A percentile compares a stretch with the other conserved stretches of the same genome.
These are phyloP conservation scores for Chiua sp. DNA, from an alignment of 1,284 basidiomycete species.

Conservation along the genomic window DNA sequence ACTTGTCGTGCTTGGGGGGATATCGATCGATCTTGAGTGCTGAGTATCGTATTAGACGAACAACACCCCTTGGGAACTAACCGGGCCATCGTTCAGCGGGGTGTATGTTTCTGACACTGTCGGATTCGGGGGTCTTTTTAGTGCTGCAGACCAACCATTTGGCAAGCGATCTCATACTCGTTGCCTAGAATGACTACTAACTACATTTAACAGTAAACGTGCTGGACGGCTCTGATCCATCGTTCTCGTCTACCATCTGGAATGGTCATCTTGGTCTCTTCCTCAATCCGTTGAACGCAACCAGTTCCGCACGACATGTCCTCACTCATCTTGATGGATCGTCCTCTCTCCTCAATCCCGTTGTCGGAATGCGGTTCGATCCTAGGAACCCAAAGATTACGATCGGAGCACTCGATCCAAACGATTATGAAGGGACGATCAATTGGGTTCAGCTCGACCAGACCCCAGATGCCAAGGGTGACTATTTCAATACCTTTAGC, in stretches of 20 bases:
- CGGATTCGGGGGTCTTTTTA: slow-evolving; percentile 31
- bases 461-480: slow-evolving; percentile 17
- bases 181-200: neutral
- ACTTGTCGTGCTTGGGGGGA: neutral
- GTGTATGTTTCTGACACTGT: slow-evolving; percentile 23
- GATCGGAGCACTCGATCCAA: slow-evolving; percentile 38
- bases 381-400: slow-evolving; percentile 34
- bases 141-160: slow-evolving; percentile 17
- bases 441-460: slow-evolving; percentile 35
- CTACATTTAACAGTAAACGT: slow-evolving; percentile 24
- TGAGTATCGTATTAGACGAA: slow-evolving; percentile 19
- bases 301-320: slow-evolving; percentile 10
- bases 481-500: slow-evolving; percentile 26
- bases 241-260: slow-evolving; percentile 5
- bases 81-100: slow-evolving; percentile 25
- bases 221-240: slow-evolving; percentile 20
- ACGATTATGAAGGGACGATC: slow-evolving; percentile 38
- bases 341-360: slow-evolving; percentile 35
- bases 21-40: neutral
- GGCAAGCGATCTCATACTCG: slow-evolving; percentile 6
- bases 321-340: slow-evolving; percentile 25
- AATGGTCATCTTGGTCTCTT: slow-evolving; percentile 36
- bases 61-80: slow-evolving; percentile 15
- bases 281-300: slow-evolving; percentile 26
- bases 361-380: slow-evolving; percentile 38